Evolutionary conservation across 148 eudicot genomes (phyloP), one percentile per base, ranked within the genome.

Genomic region (Agrostemma githago): DNA sequence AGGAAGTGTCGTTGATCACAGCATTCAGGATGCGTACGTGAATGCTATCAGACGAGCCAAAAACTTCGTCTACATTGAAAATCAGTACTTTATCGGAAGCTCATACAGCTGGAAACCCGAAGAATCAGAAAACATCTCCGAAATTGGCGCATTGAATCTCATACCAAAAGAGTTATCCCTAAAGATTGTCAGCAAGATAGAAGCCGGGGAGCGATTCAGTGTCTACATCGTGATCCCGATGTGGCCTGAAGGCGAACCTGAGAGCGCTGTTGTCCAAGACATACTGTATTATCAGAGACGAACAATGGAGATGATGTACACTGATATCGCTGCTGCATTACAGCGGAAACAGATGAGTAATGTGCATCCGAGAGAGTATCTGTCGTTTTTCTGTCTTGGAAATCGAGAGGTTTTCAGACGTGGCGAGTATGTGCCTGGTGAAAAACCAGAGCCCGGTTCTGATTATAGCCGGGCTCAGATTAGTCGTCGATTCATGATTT

Each of bases 191-290:
- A 87, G 87, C n/a, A 90, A 87, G 68, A 92, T 92, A 19, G 76
- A 83, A 62, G 88, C 91, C 12, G 88, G 89, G 43, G 91, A 87
- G 75, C 83, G 92, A 54, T 92, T 92, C 54, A 78, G 83, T 0
- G 97, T 89, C 39, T 90, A 90, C 75, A 73, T 92, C 57, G 92
- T 92, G 39, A 86, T 92, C 56, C 97, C 97, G 21, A 92, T 92
- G 97, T 92, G 97, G 97, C 97, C 97, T 1, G 95, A 92, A 81
- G 97, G 97, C 2, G 84, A 79, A 56, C 97, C 97, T 0, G 97
- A 89, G 74, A 92, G 95, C 67, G 88, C 62, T 26, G 75, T 92
- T 3, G 97, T 92, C 39, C 95, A 89, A 80, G 95, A 90, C 3
- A 92, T 92, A 66, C 68, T 92, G 6, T 91, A 88, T 63, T 90